Evolutionary conservation across 441 rosid species (phyloP).

Genomic region (Syzygium malaccense): DNA sequence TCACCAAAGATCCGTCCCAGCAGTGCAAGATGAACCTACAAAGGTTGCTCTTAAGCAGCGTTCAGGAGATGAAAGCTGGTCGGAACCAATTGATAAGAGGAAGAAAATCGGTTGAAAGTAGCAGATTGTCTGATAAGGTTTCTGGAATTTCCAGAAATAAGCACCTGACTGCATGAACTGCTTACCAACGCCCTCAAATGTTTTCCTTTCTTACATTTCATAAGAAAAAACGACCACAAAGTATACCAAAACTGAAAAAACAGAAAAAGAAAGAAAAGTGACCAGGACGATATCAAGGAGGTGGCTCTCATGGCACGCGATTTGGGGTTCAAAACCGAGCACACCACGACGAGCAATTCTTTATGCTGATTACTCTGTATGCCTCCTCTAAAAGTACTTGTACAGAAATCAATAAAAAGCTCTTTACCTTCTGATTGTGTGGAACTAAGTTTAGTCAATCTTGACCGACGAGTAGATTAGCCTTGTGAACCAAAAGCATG

Average conservation of each 20-base stretch:
- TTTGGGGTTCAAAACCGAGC: background rate
- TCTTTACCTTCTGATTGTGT: background rate
- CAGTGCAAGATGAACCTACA: background rate
- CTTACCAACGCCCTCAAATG: background rate
- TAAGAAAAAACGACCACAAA: background rate
- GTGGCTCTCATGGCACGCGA: background rate
- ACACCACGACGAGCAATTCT: background rate
- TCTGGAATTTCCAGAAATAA: background rate
- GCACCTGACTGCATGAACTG: background rate
- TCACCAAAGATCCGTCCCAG: background rate
- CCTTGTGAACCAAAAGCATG: conserved; percentile 94
- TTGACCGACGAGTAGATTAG: conserved; percentile 85
- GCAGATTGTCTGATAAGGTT: background rate
- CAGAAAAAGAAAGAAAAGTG: background rate
- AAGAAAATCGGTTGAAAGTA: background rate
- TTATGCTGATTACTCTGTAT: background rate
- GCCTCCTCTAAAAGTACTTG: background rate
- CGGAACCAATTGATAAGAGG: background rate
- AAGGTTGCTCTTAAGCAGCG: background rate
- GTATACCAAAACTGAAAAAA: background rate
- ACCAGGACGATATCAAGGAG: background rate
- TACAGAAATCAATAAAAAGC: background rate
- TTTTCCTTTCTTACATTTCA: background rate
- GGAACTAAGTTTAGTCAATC: conserved; percentile 44
- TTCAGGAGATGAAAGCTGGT: background rate